phyloP scores from a whole-genome alignment of 495 filamentous ascomycete genomes.

The Letharia columbiana region DNA sequence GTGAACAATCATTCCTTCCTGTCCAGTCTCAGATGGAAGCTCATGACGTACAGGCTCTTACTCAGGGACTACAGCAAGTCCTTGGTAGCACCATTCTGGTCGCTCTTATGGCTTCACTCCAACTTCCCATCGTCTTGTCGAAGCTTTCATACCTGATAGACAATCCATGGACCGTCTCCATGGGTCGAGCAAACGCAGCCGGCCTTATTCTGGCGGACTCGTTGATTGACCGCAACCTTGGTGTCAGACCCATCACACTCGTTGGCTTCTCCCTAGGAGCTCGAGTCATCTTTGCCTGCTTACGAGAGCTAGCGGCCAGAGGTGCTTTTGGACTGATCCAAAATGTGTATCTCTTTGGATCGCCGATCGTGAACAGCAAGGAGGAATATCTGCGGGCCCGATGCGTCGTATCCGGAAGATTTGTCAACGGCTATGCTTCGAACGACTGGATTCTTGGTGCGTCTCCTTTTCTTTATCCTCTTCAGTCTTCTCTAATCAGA shows the following conservation, averaged over 20 bases:
- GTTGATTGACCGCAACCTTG: slow-evolving; percentile 83
- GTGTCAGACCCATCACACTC: slow-evolving; percentile 85
- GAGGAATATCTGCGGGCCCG: slow-evolving; percentile 82
- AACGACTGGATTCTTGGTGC: slow-evolving; percentile 91
- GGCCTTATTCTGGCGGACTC: slow-evolving; percentile 96
- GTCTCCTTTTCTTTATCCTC: slow-evolving; percentile 3
- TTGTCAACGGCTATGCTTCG: slow-evolving; percentile 87
- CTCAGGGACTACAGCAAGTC: slow-evolving; percentile 92
- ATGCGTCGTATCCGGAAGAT: slow-evolving; percentile 76
- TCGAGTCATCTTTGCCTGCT: slow-evolving; percentile 84
- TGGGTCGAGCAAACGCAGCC: slow-evolving; percentile 77
- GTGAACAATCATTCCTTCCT: neutral
- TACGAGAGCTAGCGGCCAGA: slow-evolving; percentile 75
- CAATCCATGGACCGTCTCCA: slow-evolving; percentile 94
- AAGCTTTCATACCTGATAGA: slow-evolving; percentile 97
- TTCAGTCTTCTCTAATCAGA: neutral
- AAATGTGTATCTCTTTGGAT: slow-evolving; percentile 92
- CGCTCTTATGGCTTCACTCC: slow-evolving; percentile 85
- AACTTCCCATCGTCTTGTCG: slow-evolving; percentile 82
- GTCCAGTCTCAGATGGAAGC: neutral
- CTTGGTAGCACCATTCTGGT: slow-evolving; percentile 84
- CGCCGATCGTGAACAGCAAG: slow-evolving; percentile 81
- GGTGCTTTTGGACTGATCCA: slow-evolving; percentile 91
- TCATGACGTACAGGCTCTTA: slow-evolving; percentile 53
- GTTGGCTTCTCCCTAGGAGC: slow-evolving; percentile 93